Conservation (phyloP, 139 green algal genomes). For the Asterochloris erici region DNA sequence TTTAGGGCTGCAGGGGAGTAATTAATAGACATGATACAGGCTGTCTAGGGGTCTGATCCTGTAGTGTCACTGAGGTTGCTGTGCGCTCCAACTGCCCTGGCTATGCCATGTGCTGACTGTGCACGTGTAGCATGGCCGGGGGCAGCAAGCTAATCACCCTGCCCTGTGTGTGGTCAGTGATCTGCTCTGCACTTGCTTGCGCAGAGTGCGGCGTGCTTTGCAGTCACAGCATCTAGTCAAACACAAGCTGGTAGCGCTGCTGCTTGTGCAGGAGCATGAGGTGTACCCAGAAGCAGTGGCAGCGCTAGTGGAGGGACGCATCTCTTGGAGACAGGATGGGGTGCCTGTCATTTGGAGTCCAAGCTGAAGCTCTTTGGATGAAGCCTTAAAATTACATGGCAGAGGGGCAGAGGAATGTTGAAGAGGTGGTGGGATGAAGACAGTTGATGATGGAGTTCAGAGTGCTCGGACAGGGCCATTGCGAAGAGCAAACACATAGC, state of each 20-base stretch:
- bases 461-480: too few species aligned
- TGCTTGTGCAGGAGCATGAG: slow-evolving; percentile 67
- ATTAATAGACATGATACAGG: background rate
- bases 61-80: background rate
- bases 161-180: background rate
- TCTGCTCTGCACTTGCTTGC: background rate
- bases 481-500: too few species aligned
- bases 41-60: background rate
- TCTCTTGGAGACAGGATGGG: slow-evolving; percentile 88
- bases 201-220: background rate
- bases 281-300: slow-evolving; percentile 88
- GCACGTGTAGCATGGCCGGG: background rate
- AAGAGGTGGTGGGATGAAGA: too few species aligned
- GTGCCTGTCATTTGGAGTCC: slow-evolving; percentile 63
- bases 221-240: background rate
- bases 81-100: background rate
- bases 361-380: background rate
- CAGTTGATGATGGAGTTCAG: too few species aligned
- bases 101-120: background rate
- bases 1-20: background rate
- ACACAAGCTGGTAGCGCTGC: background rate
- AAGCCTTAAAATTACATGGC: too few species aligned
- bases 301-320: slow-evolving; percentile 82
- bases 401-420: too few species aligned
- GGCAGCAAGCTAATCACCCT: background rate